Evolutionary conservation across 805 yeast genomes (phyloP), one percentile per base, ranked within the genome.

Genomic region (Hanseniaspora hatyaiensis): DNA sequence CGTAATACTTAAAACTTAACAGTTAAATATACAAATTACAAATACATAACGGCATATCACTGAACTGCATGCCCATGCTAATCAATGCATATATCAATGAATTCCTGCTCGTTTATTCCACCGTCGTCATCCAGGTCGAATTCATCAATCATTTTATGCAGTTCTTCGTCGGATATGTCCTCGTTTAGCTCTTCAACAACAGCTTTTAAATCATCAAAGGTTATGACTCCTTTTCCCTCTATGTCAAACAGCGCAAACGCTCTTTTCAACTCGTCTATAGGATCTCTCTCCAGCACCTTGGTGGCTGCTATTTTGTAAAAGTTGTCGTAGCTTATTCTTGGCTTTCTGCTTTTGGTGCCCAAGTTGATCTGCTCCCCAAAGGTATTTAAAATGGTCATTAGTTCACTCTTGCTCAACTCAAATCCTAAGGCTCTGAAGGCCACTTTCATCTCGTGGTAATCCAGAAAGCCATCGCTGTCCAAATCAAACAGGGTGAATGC

Each of bases 41-140:
- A n/a, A n/a, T n/a, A n/a, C n/a, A n/a, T n/a, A n/a, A n/a, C n/a
- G n/a, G n/a, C n/a, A n/a, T n/a, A n/a, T n/a, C n/a, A n/a, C n/a
- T n/a, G n/a, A n/a, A n/a, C n/a, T n/a, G n/a, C n/a, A n/a, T n/a
- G n/a, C n/a, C n/a, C n/a, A n/a, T n/a, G n/a, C 23, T 43, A 45
- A 22, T 86, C 95, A 16, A 85, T 78, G 62, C 95, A 86, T 34
- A 87, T 85, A 50, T 82, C 82, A 52, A 86, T 83, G 59, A 88
- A 87, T 65, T 88, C 96, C 53, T 84, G 85, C 59, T 84, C 94
- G 58, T 81, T 81, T 54, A 87, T 88, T 54, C 84, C 95, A 43
- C 97, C 97, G 62, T 92, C 97, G 49, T 85, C 94, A 61, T 92
- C 96, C 44, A 88, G 66, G 65, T 92, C 99, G 60, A 92, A 92